Conservation (phyloP, 2,329 filamentous ascomycete genomes). For the Curvularia lunata region DNA sequence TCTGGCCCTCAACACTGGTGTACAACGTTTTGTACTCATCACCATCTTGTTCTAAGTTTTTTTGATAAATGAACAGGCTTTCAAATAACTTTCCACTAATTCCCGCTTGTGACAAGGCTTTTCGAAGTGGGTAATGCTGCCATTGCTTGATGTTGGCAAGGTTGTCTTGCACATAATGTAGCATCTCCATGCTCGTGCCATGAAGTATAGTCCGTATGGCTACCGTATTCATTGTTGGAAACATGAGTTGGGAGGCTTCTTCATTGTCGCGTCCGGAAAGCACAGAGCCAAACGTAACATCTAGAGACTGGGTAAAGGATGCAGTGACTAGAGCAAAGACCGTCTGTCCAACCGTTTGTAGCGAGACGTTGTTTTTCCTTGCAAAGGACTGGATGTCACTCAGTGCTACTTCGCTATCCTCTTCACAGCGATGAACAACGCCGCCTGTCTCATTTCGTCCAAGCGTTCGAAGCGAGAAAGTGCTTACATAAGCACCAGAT, state of each 20-base stretch:
- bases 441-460: slow-evolving; percentile 4
- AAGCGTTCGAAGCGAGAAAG: slow-evolving; percentile 46
- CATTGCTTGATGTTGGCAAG: slow-evolving; percentile 70
- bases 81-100: slow-evolving; percentile 63
- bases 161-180: slow-evolving; percentile 75
- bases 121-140: slow-evolving; percentile 79
- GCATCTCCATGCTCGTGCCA: slow-evolving; percentile 67
- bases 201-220: slow-evolving; percentile 75
- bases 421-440: slow-evolving; percentile 55
- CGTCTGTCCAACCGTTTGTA: slow-evolving; percentile 77
- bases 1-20: slow-evolving; percentile 66
- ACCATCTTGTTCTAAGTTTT: slow-evolving; percentile 47
- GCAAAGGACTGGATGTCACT: slow-evolving; percentile 65
- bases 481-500: slow-evolving; percentile 54
- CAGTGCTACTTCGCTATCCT: slow-evolving; percentile 52
- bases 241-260: slow-evolving; percentile 70
- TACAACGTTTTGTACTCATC: slow-evolving; percentile 55
- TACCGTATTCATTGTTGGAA: slow-evolving; percentile 93
- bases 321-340: slow-evolving; percentile 78
- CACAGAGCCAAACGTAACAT: slow-evolving; percentile 82
- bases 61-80: slow-evolving; percentile 71
- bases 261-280: slow-evolving; percentile 83
- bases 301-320: slow-evolving; percentile 66
- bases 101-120: slow-evolving; percentile 63
- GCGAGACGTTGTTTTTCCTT: slow-evolving; percentile 68